A percentile compares a stretch with the other conserved stretches of the same genome.
phyloP scores from a whole-genome alignment of 306 rosid genomes.

The Pueraria montana region DNA sequence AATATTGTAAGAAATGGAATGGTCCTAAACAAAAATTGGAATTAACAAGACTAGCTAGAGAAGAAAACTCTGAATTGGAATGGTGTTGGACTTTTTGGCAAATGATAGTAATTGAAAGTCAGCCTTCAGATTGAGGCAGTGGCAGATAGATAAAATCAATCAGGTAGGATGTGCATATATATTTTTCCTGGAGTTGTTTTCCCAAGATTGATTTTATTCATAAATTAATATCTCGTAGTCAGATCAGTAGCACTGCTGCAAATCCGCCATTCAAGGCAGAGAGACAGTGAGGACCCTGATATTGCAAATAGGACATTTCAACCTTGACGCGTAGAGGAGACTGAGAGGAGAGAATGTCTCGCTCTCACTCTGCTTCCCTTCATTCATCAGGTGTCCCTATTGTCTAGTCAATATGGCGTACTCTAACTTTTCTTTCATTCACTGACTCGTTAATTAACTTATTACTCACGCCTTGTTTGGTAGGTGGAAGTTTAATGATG shows the following conservation, averaged over 20 bases:
- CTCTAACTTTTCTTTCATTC: not conserved
- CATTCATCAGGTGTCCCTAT: conserved; percentile 3
- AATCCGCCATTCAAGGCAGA: conserved; percentile 1
- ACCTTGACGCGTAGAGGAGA: not conserved
- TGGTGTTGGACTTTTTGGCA: not conserved
- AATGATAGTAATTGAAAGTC: not conserved
- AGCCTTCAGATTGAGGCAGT: conserved; percentile 1
- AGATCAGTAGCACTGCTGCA: not conserved
- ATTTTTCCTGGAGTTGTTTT: conserved; percentile 2
- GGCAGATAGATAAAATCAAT: conserved; percentile 38
- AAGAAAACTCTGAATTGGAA: not conserved
- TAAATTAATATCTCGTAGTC: conserved; percentile 34
- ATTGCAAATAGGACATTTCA: not conserved
- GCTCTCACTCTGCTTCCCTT: not conserved
- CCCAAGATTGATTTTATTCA: conserved; percentile 43
- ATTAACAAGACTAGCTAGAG: too few relatives aligned
- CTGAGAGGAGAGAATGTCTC: not conserved
- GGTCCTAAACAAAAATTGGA: too few relatives aligned
- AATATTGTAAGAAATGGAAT: too few relatives aligned
- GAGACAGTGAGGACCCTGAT: conserved; percentile 3
- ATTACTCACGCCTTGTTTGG: too few relatives aligned
- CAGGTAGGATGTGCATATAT: not conserved
- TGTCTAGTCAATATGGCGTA: not conserved
- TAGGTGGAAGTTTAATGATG: too few relatives aligned
- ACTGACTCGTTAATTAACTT: not conserved